Base-by-base conservation (phyloP, 225 moss, liverwort and hornwort genomes). In the Lunularia cruciata region DNA sequence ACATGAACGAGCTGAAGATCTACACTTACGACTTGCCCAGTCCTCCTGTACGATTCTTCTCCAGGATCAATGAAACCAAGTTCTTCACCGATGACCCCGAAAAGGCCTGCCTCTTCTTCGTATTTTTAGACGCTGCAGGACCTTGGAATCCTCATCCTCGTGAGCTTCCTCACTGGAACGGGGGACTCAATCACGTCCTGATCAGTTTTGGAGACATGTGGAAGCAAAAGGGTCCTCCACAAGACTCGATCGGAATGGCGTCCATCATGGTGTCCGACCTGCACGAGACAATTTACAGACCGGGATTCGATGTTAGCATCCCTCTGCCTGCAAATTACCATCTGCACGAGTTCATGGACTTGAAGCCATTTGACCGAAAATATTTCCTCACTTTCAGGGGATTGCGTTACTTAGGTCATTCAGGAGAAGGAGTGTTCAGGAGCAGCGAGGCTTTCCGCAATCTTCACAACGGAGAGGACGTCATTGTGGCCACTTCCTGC, bases 291-390 rank as follows among this genome's bases (percentile, higher is more conserved):
- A 93, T 73, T 1, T 87, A 84, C 39, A 75, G 92, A 30, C 69
- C 83, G 10, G 92, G 88, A 13, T 93, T 93, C 15, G 92, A 93
- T 55, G 85, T 93, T 60, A 88, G 92, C 30, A 87, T 93, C 37
- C 90, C 92, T 4, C 61, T 93, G 1, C 88, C 83, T 0, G 90
- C 76, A 0, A 67, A 22, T 0, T 0, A 38, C 31, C 85, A 76
- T 38, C 26, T 67, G 22, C 33, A n/a, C 15, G 57, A 73, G 33
- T 30, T 83, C 25, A 63, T 68, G 43, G 48, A 40, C 20, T 54
- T 89, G 57, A 80, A 63, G 26, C 74, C 84, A 9, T 60, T 40
- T 1, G 76, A 73, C 16, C 70, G 90, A 35, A 86, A 88, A 45
- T 90, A 90, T 38, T 51, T 93, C 3, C 80, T 85, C 3, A 88